Percentiles rank a stretch among this genome's conserved stretches.
Evolutionary conservation across 176 grass and related monocot genomes (phyloP).

Genomic region (Aegilops speltoides): DNA sequence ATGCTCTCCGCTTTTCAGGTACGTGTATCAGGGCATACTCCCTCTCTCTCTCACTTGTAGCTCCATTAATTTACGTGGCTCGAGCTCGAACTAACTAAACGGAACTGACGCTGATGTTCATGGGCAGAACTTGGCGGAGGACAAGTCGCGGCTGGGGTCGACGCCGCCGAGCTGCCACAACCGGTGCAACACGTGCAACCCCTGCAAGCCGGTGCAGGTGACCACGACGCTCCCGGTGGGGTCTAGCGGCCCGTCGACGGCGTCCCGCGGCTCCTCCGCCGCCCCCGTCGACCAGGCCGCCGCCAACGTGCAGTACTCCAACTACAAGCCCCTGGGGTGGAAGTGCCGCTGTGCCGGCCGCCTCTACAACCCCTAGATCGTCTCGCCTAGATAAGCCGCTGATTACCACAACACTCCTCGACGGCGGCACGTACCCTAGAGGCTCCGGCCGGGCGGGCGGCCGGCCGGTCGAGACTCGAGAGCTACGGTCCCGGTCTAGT

Average conservation of each 20-base stretch:
- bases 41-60: neutral
- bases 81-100: no score
- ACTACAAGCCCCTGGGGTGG: conserved; percentile 98
- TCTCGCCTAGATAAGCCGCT: neutral
- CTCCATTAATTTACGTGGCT: neutral
- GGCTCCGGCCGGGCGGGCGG: neutral
- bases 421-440: neutral
- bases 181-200: conserved; percentile 85
- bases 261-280: neutral
- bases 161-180: conserved; percentile 90
- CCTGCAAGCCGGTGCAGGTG: conserved; percentile 83
- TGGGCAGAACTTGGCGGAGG: conserved; percentile 50
- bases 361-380: conserved; percentile 68
- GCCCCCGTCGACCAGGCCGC: neutral
- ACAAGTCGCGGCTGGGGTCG: conserved; percentile 86
- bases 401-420: neutral
- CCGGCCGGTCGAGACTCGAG: neutral
- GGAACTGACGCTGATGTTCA: no score
- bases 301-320: conserved; percentile 60
- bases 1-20: conserved; percentile 47
- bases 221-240: conserved; percentile 40
- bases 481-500: neutral
- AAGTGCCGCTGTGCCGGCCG: conserved; percentile 78
- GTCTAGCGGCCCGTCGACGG: neutral
- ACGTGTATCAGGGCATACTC: no score